Evolutionary conservation across 116 monocot genomes (phyloP).

Genomic region (Dioscorea cayenensis): DNA sequence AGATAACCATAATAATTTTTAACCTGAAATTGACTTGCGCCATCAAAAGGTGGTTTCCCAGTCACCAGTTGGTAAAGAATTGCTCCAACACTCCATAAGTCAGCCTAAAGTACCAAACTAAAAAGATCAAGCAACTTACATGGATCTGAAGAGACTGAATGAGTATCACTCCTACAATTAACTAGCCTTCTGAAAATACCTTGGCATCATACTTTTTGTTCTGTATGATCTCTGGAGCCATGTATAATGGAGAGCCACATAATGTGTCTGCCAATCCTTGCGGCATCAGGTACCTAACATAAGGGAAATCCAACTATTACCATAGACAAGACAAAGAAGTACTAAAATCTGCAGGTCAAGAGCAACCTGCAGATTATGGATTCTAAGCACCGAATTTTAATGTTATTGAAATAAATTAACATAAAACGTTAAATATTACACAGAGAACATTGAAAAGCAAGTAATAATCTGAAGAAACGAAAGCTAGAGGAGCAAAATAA

Average conservation of each 20-base stretch:
- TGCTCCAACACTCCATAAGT: conserved; percentile 58
- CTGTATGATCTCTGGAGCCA: conserved; percentile 58
- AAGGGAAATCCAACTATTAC: not conserved
- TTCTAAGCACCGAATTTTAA: not conserved
- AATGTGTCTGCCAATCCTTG: conserved; percentile 45
- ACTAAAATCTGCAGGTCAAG: not conserved
- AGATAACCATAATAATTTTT: too few relatives aligned
- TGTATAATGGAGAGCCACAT: conserved; percentile 57
- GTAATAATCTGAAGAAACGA: too few relatives aligned
- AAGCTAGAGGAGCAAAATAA: too few relatives aligned
- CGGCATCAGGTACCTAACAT: conserved; percentile 31
- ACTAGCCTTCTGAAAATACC: conserved; percentile 13
- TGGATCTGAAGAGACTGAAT: not conserved
- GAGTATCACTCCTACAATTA: not conserved
- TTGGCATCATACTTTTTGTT: conserved; percentile 43
- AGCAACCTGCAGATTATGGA: not conserved
- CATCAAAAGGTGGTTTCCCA: conserved; percentile 40
- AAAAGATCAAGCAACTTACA: conserved; percentile 1
- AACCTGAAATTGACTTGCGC: conserved; percentile 35
- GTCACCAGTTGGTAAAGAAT: conserved; percentile 53
- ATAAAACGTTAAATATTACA: too few relatives aligned
- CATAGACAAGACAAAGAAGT: not conserved
- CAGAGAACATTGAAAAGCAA: too few relatives aligned
- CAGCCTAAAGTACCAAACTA: conserved; percentile 29
- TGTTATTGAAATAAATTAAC: too few relatives aligned